Base-by-base conservation (phyloP, 148 eudicot genomes). In the Arbutus unedo region DNA sequence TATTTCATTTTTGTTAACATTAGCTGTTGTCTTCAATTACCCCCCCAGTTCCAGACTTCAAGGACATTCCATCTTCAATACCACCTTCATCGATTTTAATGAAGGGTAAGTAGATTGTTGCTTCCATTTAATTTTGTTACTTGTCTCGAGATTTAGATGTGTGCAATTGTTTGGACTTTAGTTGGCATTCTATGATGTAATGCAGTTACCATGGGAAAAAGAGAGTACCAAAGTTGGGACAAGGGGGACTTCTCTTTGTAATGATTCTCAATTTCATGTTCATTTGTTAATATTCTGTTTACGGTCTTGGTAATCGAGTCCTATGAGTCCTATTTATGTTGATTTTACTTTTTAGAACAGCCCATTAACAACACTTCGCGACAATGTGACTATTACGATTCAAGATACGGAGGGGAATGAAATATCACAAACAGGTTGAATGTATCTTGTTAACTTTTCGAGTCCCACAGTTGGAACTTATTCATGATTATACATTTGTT, bases 181-280 rank as follows among this genome's bases (percentile, higher is more conserved):
- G 57, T 78, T 66, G 77, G 62, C 21, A 68, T 74, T 70, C 41
- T 44, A 25, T 50, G 23, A 21, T 25, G 55, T 78, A 79, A 82
- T 93, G 93, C 94, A 96, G 99, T 92, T 84, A 87, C 97, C 47
- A 82, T 96, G 86, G 99, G 98, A 79, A 96, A 94, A 87, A 89
- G 84, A 51, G 89, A 84, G 83, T 83, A 83, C 79, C 91, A 92
- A 77, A 86, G 88, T 54, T 79, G 87, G 79, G 92, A 90, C 76
- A 89, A 88, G 79, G 94, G 90, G 64, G 93, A 90, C 72, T 90
- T 91, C 78, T 89, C 91, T 21, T 93, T 96, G 99, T 96, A 94
- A 91, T 85, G 80, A 83, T 79, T 81, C 85, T 75, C 13, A 19
- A 79, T 59, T 45, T 85, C 49, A 16, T 71, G 5, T 73, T 41